phyloP scores from a whole-genome alignment of 106 monocot genomes.

The Dendrobium huoshanense region DNA sequence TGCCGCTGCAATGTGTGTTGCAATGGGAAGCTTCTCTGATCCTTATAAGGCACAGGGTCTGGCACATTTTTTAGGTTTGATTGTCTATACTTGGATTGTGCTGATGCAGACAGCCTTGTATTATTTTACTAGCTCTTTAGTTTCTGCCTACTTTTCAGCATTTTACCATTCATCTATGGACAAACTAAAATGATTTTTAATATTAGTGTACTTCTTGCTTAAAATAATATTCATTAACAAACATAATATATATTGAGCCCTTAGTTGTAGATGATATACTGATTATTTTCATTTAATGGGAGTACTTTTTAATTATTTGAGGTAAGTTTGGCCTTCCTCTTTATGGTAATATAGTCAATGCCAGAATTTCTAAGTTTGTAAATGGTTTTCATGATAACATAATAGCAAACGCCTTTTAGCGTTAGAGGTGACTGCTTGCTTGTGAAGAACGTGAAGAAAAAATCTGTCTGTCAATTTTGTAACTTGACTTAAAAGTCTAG shows the following conservation, averaged over 20 bases:
- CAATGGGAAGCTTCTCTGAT: conserved; percentile 95
- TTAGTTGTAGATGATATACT: not conserved
- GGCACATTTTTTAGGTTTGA: conserved; percentile 71
- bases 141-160: not conserved
- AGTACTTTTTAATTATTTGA: not conserved
- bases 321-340: not conserved
- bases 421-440: not conserved
- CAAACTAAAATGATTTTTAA: not conserved
- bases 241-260: not conserved
- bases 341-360: not conserved
- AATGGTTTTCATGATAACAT: not conserved
- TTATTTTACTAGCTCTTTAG: conserved; percentile 4
- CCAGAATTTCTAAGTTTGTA: not conserved
- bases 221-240: not conserved
- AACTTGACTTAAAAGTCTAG: not conserved
- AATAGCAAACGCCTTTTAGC: not conserved
- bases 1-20: conserved; percentile 92
- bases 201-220: not conserved
- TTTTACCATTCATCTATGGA: not conserved
- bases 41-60: conserved; percentile 69
- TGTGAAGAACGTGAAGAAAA: not conserved
- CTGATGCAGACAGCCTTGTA: not conserved
- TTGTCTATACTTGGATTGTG: not conserved
- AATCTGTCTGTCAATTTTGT: not conserved
- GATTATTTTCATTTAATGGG: not conserved